These are phyloP conservation scores for Schwanniomyces polymorphus DNA, from an alignment of 805 yeast species.

Conservation along the genomic window DNA sequence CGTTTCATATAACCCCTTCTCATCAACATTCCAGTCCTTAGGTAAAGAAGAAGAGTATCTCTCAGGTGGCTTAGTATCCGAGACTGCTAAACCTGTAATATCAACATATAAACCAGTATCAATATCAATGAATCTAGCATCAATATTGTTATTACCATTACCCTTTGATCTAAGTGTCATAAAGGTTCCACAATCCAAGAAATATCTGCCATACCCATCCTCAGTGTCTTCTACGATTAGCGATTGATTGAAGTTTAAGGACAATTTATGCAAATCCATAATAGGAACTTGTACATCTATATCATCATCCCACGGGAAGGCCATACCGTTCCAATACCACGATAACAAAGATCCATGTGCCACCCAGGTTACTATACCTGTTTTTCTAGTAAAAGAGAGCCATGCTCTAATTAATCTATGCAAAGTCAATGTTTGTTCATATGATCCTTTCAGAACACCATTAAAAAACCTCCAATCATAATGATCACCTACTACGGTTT, in stretches of 20 bases:
- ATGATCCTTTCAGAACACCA: slow-evolving; percentile 19
- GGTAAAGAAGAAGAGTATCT: slow-evolving; percentile 22
- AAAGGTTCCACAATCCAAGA: slow-evolving; percentile 31
- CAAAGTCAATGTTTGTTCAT: slow-evolving; percentile 32
- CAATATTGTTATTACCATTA: slow-evolving; percentile 52
- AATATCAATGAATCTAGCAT: slow-evolving; percentile 55
- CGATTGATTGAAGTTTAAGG: slow-evolving; percentile 44
- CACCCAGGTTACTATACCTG: slow-evolving; percentile 39
- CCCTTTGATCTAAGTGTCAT: slow-evolving; percentile 32
- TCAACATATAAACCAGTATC: slow-evolving; percentile 46
- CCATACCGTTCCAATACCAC: slow-evolving; percentile 54
- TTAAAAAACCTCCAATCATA: slow-evolving; percentile 41
- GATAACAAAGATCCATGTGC: slow-evolving; percentile 41
- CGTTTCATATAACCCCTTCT: slow-evolving; percentile 12
- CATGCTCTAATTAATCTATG: slow-evolving; percentile 44
- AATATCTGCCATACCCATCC: slow-evolving; percentile 27
- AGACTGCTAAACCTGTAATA: slow-evolving; percentile 39
- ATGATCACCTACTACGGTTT: slow-evolving; percentile 28
- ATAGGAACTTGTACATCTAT: slow-evolving; percentile 51
- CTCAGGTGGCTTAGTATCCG: slow-evolving; percentile 26
- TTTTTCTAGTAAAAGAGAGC: slow-evolving; percentile 41
- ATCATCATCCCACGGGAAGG: slow-evolving; percentile 59
- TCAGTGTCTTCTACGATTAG: slow-evolving; percentile 34
- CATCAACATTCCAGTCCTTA: slow-evolving; percentile 10
- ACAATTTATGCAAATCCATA: slow-evolving; percentile 43